Base-by-base conservation (phyloP, 352 stramenopile genomes). In the Pilasporangium apinafurcum region DNA sequence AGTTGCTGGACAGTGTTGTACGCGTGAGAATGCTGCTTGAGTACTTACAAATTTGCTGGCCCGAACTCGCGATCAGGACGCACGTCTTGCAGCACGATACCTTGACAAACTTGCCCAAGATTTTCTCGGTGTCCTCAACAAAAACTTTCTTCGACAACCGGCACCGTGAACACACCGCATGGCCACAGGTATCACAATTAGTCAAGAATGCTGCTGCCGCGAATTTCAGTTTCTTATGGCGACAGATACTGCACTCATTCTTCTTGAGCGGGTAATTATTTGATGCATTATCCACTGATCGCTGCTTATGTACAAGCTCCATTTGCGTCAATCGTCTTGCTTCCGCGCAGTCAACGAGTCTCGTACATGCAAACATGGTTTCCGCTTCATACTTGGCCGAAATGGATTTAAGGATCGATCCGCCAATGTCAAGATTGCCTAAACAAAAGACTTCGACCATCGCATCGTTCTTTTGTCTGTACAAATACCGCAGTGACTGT, bases 401-500 rank as follows among this genome's bases (percentile, higher is more conserved):
- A 29, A 62, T 38, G 12, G 53, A 48, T 8, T 39, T 56, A 30
- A 33, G 42, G 10, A 62, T 41, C 8, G 26, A 50, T 17, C 53
- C 53, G 18, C 36, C 36, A 24, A 62, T 48, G 25, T 52, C 53
- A 8, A 62, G 32, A 43, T 56, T 62, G 37, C 53, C 53, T 20
- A 71, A 41, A 51, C 69, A 65, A 46, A 74, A 80, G 5, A 76
- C 61, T 36, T 76, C 68, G 12, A 80, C 64, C 29, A 71, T 49
- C 13, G 62, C 60, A 17, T 66, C 55, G n/a, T 60, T 62, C 30
- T 65, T 69, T 47, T 80, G 68, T 37, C 65, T 59, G 59, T 77
- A 80, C 21, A 80, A 37, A 37, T 72, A 72, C 8, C 64, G 62
- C 13, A 66, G 70, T 33, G 51, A 66, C 45, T 76, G 68, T 53